Conservation (phyloP, 805 yeast genomes). For the Saccharomycopsis sp. region DNA sequence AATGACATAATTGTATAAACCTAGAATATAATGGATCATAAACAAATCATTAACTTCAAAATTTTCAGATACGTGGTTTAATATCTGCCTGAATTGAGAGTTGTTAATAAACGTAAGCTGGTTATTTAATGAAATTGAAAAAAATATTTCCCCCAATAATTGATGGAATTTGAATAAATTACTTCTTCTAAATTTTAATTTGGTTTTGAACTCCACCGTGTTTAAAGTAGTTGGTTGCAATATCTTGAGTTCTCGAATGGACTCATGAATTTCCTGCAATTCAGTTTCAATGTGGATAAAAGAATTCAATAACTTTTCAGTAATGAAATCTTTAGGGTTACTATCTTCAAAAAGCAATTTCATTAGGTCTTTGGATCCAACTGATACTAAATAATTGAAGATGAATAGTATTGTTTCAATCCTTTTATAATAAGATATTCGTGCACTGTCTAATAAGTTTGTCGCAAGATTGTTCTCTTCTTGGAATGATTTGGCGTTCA, state of each 20-base stretch:
- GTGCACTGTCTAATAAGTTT: slow-evolving; percentile 51
- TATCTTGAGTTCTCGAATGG: slow-evolving; percentile 44
- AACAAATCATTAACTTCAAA: slow-evolving; percentile 58
- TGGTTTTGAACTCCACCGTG: slow-evolving; percentile 38
- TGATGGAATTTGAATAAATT: slow-evolving; percentile 66
- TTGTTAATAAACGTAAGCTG: slow-evolving; percentile 21
- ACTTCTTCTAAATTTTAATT: slow-evolving; percentile 51
- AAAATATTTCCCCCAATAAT: slow-evolving; percentile 56
- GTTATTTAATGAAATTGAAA: slow-evolving; percentile 37
- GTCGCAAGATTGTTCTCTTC: slow-evolving; percentile 24
- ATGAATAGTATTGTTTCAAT: slow-evolving; percentile 69
- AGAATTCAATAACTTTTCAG: slow-evolving; percentile 42
- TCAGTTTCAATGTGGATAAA: slow-evolving; percentile 53
- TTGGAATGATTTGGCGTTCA: slow-evolving; percentile 34
- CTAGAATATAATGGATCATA: slow-evolving; percentile 58
- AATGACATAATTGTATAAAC: slow-evolving; percentile 31
- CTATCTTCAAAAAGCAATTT: slow-evolving; percentile 24
- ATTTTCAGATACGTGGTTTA: slow-evolving; percentile 37
- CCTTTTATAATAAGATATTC: slow-evolving; percentile 60
- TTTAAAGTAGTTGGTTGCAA: slow-evolving; percentile 38
- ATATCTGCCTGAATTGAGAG: slow-evolving; percentile 32
- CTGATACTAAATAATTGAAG: slow-evolving; percentile 35
- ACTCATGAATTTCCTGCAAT: slow-evolving; percentile 46
- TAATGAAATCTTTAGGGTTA: slow-evolving; percentile 25
- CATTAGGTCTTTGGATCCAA: slow-evolving; percentile 7